These are phyloP conservation scores for Lonicera japonica DNA, from an alignment of 129 eudicot genomes.

Conservation along the genomic window DNA sequence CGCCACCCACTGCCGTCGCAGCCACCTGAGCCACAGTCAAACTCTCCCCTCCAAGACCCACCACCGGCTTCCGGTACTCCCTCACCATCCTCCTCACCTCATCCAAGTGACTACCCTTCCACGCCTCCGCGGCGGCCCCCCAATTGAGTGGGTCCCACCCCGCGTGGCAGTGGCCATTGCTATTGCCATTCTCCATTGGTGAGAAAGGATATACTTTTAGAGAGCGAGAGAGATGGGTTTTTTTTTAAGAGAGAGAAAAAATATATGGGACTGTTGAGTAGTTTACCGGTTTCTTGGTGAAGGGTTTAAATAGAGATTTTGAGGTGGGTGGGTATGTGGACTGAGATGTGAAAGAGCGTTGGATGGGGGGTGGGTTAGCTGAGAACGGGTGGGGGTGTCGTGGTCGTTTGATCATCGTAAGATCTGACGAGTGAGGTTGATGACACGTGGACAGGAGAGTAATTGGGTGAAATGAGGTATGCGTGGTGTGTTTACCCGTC, in stretches of 20 bases:
- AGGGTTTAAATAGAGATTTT: constrained; percentile 13
- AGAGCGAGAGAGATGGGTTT: background rate
- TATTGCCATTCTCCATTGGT: background rate
- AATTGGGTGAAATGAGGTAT: background rate
- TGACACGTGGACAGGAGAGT: background rate
- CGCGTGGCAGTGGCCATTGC: no score
- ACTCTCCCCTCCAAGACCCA: constrained; percentile 29
- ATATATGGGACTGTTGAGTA: background rate
- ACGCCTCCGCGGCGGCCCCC: constrained; percentile 27
- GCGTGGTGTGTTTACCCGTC: constrained; percentile 2
- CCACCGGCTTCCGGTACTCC: constrained; percentile 30
- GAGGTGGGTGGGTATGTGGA: background rate
- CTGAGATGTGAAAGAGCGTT: constrained; percentile 13
- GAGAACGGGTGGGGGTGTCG: background rate
- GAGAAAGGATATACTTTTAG: background rate
- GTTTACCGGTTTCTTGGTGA: background rate
- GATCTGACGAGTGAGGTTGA: background rate
- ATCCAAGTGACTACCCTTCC: constrained; percentile 40
- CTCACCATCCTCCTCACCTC: constrained; percentile 43
- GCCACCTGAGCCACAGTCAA: constrained; percentile 43
- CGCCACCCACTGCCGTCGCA: constrained; percentile 20
- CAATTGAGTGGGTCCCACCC: constrained; percentile 45
- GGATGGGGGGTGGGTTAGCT: constrained; percentile 18
- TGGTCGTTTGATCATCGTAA: constrained; percentile 11
- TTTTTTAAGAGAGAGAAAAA: background rate